These are phyloP conservation scores for Porphyrellus cyaneotinctus DNA, from an alignment of 768 basidiomycete genomes.

Conservation along the genomic window DNA sequence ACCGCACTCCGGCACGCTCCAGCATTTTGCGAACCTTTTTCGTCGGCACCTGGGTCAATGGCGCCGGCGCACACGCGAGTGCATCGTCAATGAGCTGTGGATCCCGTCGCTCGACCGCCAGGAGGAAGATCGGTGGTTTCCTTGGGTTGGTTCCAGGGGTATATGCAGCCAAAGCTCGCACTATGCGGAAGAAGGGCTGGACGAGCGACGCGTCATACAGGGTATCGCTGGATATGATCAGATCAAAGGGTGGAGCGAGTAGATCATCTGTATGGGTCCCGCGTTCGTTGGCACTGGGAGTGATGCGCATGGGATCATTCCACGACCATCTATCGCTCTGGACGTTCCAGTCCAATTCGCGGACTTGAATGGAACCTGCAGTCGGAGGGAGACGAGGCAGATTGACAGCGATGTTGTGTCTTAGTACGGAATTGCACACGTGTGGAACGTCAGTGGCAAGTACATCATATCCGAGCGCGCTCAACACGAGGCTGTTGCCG, in stretches of 20 bases:
- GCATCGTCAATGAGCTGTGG: slow-evolving; percentile 56
- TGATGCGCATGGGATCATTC: slow-evolving; percentile 35
- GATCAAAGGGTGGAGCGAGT: slow-evolving; percentile 60
- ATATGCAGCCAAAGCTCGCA: slow-evolving; percentile 47
- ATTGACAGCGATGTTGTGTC: slow-evolving; percentile 57
- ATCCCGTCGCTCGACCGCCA: slow-evolving; percentile 76
- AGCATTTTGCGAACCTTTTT: slow-evolving; percentile 59
- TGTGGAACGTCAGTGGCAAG: slow-evolving; percentile 69
- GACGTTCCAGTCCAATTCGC: slow-evolving; percentile 69
- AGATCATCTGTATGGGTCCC: slow-evolving; percentile 16
- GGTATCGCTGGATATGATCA: slow-evolving; percentile 83
- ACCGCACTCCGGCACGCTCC: slow-evolving; percentile 51
- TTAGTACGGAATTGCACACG: slow-evolving; percentile 61
- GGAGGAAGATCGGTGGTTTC: slow-evolving; percentile 28
- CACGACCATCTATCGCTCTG: slow-evolving; percentile 54
- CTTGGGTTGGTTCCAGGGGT: background rate
- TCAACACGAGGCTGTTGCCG: slow-evolving; percentile 51
- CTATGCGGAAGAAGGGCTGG: slow-evolving; percentile 64
- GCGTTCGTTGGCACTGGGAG: slow-evolving; percentile 30
- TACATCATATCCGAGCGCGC: slow-evolving; percentile 69
- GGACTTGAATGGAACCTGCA: slow-evolving; percentile 51
- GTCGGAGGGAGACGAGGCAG: slow-evolving; percentile 22
- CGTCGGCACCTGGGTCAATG: slow-evolving; percentile 52
- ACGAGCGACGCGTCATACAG: slow-evolving; percentile 62
- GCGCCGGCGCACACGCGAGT: slow-evolving; percentile 58